These are phyloP conservation scores for Claviceps monticola DNA, from an alignment of 2,329 filamentous ascomycete species.

Conservation along the genomic window DNA sequence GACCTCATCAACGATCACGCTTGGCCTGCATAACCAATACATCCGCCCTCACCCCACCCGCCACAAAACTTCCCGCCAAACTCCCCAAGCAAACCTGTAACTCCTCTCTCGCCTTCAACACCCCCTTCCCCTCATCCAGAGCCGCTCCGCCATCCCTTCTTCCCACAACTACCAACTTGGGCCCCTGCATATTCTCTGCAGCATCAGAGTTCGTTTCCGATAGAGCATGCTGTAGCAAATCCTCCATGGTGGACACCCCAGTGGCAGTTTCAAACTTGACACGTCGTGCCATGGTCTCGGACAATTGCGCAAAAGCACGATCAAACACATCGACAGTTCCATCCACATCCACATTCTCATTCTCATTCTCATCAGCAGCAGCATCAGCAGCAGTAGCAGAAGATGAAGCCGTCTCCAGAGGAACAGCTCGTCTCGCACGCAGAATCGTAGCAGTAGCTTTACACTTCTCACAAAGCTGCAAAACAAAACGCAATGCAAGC, in stretches of 20 bases:
- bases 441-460: constrained; percentile 67
- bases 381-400: neutral
- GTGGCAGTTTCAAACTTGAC: constrained; percentile 11
- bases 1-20: neutral
- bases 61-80: constrained; percentile 12
- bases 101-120: constrained; percentile 8
- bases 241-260: constrained; percentile 9
- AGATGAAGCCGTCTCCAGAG: neutral
- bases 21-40: constrained; percentile 20
- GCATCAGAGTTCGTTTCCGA: constrained; percentile 4
- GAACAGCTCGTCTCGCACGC: constrained; percentile 14
- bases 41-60: constrained; percentile 12
- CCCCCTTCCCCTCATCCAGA: constrained; percentile 12
- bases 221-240: constrained; percentile 11
- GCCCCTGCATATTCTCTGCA: constrained; percentile 3
- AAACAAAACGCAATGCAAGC: constrained; percentile 62
- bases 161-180: constrained; percentile 13
- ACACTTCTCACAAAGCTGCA: constrained; percentile 71
- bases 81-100: constrained; percentile 11
- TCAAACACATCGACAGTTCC: constrained; percentile 4
- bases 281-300: constrained; percentile 6
- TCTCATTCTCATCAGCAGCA: neutral
- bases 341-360: too few relatives aligned
- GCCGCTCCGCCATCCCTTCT: constrained; percentile 6
- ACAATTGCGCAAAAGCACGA: constrained; percentile 3